A percentile compares a stretch with the other conserved stretches of the same genome.
phyloP scores from a whole-genome alignment of 208 protist species.

The Wallacemonas rigidus region DNA sequence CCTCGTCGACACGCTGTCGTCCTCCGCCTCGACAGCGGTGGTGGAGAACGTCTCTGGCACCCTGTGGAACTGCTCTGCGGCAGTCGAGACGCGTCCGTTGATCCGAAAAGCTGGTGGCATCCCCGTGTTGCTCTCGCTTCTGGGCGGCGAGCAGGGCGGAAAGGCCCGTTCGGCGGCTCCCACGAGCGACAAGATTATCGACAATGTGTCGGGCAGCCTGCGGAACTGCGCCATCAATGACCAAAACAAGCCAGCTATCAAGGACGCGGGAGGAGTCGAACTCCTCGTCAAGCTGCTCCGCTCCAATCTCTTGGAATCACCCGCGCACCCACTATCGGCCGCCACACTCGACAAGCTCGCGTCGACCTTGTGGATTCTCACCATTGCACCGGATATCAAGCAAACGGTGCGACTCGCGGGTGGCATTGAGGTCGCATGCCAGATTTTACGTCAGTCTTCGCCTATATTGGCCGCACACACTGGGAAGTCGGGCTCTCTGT shows the following conservation, averaged over 20 bases:
- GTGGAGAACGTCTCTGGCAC: conserved; percentile 92
- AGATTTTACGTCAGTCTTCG: conserved; percentile 67
- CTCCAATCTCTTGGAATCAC: conserved; percentile 8
- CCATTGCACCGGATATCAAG: conserved; percentile 90
- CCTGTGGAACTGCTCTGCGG: conserved; percentile 92
- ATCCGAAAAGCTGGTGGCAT: conserved; percentile 87
- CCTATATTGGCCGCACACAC: conserved; percentile 40
- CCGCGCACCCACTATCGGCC: conserved; percentile 32
- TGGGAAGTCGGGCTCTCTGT: conserved; percentile 19
- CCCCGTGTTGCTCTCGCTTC: conserved; percentile 71
- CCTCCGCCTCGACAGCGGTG: conserved; percentile 68
- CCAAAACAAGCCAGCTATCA: conserved; percentile 88
- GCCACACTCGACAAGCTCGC: conserved; percentile 88
- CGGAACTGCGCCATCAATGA: conserved; percentile 94
- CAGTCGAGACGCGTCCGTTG: conserved; percentile 75
- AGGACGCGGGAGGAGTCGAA: conserved; percentile 84
- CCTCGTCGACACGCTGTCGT: conserved; percentile 72
- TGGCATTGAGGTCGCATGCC: conserved; percentile 72
- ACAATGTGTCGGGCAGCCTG: conserved; percentile 90
- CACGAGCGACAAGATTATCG: conserved; percentile 80
- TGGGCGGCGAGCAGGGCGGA: conserved; percentile 26
- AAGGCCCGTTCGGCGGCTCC: conserved; percentile 15
- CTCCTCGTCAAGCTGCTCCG: conserved; percentile 65
- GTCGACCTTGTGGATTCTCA: conserved; percentile 91
- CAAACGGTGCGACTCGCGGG: conserved; percentile 72